Base-by-base conservation (phyloP, 2,329 filamentous ascomycete species). In the Ophiostoma sp. region DNA sequence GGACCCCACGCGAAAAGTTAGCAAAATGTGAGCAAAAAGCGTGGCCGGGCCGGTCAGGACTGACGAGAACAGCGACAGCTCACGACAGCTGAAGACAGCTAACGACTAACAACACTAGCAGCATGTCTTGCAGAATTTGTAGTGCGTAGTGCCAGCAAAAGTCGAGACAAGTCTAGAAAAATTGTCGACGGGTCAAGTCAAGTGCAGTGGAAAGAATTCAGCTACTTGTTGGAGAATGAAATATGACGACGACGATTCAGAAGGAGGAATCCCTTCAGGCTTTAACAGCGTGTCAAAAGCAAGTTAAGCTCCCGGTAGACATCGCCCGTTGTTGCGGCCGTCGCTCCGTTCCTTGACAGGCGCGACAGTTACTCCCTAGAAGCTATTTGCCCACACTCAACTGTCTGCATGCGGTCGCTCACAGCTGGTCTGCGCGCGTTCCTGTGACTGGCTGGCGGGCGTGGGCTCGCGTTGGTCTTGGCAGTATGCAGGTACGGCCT, bases 401-500 rank as follows among this genome's bases (percentile, higher is more conserved):
- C 33, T 36, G 42, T 17, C 50, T 55, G 50, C 50, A 55, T 15
- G 8, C 17, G 31, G 57, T 17, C 28, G 28, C 25, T 63, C 31
- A 11, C 33, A 2, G 31, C 57, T 19, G 57, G 33, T 22, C 19
- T n/a, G 33, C 8, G 33, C 55, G 57, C 57, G 57, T 36, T 63
- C 57, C 17, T 63, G 31, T 19, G 42, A 12, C 42, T 48, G 42
- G 42, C 15, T 42, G 39, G 15, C 15, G 42, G 42, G 15, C 15
- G 15, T 48, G 42, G 52, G 52, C 25, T 12, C 33, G 31, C 19
- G 31, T n/a, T 17, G 17, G 57, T 39, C 57, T 63, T 63, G 57
- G 57, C 57, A 59, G 55, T 8, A 63, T 63, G 57, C 57, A 63
- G 31, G 57, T 36, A 39, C 57, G 31, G 57, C 57, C 57, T 63